These are phyloP conservation scores for Solioccasus polychromus DNA, from an alignment of 768 basidiomycete genomes.

Conservation along the genomic window DNA sequence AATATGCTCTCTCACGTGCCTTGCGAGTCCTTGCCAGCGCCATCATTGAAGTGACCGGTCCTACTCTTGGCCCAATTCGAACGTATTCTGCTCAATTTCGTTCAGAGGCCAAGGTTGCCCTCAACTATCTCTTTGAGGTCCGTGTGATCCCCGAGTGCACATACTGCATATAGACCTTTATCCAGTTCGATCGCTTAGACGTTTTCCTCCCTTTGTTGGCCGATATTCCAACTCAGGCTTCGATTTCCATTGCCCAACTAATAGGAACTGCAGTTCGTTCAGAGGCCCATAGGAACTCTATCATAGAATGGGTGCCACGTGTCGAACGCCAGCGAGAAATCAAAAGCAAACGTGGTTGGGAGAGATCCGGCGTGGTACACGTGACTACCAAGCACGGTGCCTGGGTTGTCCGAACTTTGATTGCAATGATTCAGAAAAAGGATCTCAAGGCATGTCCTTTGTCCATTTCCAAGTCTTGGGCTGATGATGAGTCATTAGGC, in stretches of 20 bases:
- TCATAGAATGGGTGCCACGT: slow-evolving; percentile 64
- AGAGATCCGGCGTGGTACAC: slow-evolving; percentile 47
- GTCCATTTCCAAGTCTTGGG: not conserved
- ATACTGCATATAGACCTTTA: not conserved
- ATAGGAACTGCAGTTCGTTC: slow-evolving; percentile 51
- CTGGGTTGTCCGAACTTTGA: slow-evolving; percentile 57
- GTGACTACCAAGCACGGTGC: slow-evolving; percentile 46
- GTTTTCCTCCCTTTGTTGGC: slow-evolving; percentile 63
- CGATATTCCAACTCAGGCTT: slow-evolving; percentile 39
- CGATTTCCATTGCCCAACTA: slow-evolving; percentile 56
- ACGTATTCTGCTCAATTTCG: slow-evolving; percentile 36
- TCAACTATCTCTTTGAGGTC: slow-evolving; percentile 63
- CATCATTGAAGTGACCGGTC: slow-evolving; percentile 66
- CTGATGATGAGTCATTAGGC: slow-evolving; percentile 34
- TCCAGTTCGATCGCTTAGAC: slow-evolving; percentile 59
- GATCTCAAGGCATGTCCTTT: slow-evolving; percentile 49
- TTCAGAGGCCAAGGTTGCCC: slow-evolving; percentile 51
- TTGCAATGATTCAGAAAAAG: slow-evolving; percentile 44
- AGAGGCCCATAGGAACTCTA: slow-evolving; percentile 43
- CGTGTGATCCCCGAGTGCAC: not conserved
- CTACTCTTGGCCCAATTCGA: slow-evolving; percentile 62
- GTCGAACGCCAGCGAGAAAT: slow-evolving; percentile 52
- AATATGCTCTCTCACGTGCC: slow-evolving; percentile 60
- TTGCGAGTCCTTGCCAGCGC: slow-evolving; percentile 57
- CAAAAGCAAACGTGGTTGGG: slow-evolving; percentile 70